These are phyloP conservation scores for Geotrichum aggregatum DNA, from an alignment of 1,139 yeast species.

Conservation along the genomic window DNA sequence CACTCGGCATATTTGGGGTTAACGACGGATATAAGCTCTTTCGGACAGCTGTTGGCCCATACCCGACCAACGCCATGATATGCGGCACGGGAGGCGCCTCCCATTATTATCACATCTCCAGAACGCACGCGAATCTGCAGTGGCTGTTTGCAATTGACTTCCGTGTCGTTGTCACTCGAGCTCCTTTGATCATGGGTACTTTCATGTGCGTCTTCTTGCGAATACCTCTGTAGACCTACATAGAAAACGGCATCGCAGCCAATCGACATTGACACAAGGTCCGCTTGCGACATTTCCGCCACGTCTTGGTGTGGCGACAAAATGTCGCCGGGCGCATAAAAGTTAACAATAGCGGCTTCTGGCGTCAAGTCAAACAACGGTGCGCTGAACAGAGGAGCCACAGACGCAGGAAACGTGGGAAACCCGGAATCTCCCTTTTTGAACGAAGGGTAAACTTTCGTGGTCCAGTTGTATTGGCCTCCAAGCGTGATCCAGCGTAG, in stretches of 20 bases:
- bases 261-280: constrained; percentile 39
- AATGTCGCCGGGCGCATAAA: constrained; percentile 44
- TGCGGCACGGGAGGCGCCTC: constrained; percentile 41
- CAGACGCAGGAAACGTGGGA: constrained; percentile 39
- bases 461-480: constrained; percentile 47
- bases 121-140: constrained; percentile 37
- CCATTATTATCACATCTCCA: constrained; percentile 45
- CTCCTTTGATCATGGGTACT: too few relatives aligned
- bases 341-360: constrained; percentile 46
- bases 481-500: constrained; percentile 47
- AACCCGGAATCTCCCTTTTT: constrained; percentile 34
- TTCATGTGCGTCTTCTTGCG: too few relatives aligned
- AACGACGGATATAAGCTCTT: constrained; percentile 23
- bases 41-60: constrained; percentile 38
- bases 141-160: constrained; percentile 32
- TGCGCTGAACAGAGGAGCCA: constrained; percentile 30
- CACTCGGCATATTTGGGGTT: constrained; percentile 32
- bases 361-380: constrained; percentile 33
- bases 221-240: constrained; percentile 28
- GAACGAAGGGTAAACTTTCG: constrained; percentile 42
- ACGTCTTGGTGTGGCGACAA: constrained; percentile 46
- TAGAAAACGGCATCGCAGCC: constrained; percentile 43
- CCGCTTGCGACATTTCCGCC: constrained; percentile 41
- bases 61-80: constrained; percentile 45
- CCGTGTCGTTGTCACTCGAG: constrained; percentile 10